Conservation (phyloP, 2,329 filamentous ascomycete species). For the Penicillium sp. region DNA sequence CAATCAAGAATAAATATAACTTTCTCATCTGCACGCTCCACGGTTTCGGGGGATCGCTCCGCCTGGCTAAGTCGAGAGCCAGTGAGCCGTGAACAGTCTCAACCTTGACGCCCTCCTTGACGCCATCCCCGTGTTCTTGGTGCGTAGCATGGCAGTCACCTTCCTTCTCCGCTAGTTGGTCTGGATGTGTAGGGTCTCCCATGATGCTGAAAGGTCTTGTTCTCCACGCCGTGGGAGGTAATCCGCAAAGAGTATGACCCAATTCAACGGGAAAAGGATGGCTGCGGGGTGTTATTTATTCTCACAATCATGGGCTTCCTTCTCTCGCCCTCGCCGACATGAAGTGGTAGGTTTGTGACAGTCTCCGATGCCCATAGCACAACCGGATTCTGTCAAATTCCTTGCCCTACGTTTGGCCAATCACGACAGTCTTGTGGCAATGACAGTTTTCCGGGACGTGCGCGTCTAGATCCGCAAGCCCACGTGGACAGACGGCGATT, state of each 20-base stretch:
- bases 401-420: not conserved
- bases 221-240: not conserved
- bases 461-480: no score
- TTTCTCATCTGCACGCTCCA: conserved; percentile 9
- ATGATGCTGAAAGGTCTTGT: not conserved
- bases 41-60: conserved; percentile 5
- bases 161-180: not conserved
- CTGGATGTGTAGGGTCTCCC: not conserved
- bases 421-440: not conserved
- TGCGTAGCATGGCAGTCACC: not conserved
- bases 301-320: not conserved
- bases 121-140: no score
- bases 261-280: not conserved
- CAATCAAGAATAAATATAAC: conserved; percentile 4
- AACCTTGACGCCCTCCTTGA: conserved; percentile 8
- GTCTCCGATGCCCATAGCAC: not conserved
- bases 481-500: no score
- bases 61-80: conserved; percentile 8
- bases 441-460: no score
- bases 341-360: not conserved
- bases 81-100: conserved; percentile 11
- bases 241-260: not conserved
- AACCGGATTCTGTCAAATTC: not conserved
- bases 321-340: not conserved
- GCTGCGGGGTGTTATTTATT: not conserved